A percentile compares a stretch with the other conserved stretches of the same genome.
Evolutionary conservation across 768 basidiomycete species (phyloP).

Genomic region (Lentinula sp.): DNA sequence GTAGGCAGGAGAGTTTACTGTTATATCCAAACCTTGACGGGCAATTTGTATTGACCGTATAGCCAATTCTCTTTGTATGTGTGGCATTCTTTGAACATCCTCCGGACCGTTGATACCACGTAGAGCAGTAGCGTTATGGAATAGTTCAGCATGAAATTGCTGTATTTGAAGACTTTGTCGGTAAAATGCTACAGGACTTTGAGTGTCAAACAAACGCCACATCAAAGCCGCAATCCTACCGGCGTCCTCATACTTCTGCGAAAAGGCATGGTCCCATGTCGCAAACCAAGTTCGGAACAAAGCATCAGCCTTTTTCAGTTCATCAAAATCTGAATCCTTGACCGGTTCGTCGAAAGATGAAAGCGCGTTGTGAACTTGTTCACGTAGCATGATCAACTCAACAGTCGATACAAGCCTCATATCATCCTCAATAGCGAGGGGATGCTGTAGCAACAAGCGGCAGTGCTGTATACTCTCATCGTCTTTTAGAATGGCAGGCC

Average conservation of each 20-base stretch:
- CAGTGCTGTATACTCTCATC: conserved; percentile 88
- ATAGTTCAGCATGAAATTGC: conserved; percentile 79
- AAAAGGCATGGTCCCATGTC: conserved; percentile 75
- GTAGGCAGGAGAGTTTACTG: conserved; percentile 78
- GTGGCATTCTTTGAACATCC: conserved; percentile 81
- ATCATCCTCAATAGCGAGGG: conserved; percentile 86
- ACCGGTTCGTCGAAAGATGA: conserved; percentile 77
- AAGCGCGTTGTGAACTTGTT: conserved; percentile 77
- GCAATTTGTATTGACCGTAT: conserved; percentile 82
- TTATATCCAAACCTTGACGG: conserved; percentile 75
- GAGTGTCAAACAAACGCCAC: neutral
- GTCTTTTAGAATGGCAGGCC: conserved; percentile 87
- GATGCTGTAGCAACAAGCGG: conserved; percentile 76
- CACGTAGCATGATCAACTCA: conserved; percentile 86
- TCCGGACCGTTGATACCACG: conserved; percentile 80
- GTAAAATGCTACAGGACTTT: conserved; percentile 59
- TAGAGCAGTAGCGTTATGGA: conserved; percentile 79
- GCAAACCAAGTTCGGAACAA: conserved; percentile 82
- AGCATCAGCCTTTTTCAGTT: conserved; percentile 65
- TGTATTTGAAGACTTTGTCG: conserved; percentile 85
- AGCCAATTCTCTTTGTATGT: conserved; percentile 72
- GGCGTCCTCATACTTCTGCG: conserved; percentile 78
- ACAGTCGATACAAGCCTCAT: conserved; percentile 94
- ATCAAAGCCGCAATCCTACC: conserved; percentile 34
- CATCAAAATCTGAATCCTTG: conserved; percentile 60